Evolutionary conservation across 148 eudicot genomes (phyloP).

Genomic region (Chenopodium berlandieri): DNA sequence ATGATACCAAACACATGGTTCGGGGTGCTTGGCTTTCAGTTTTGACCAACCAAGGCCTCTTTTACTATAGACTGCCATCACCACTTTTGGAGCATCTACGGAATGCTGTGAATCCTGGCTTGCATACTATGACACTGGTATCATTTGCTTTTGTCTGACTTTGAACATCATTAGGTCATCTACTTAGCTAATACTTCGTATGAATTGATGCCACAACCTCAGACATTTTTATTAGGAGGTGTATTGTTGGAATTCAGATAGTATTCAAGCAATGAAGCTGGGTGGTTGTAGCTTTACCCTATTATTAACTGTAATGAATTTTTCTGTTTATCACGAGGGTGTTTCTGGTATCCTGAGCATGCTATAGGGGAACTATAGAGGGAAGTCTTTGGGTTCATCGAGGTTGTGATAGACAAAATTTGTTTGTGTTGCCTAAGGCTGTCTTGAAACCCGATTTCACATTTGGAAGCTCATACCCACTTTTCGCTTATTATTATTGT

Average conservation of each 20-base stretch:
- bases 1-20: slow-evolving; percentile 69
- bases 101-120: slow-evolving; percentile 30
- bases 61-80: slow-evolving; percentile 76
- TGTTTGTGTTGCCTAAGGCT: background rate
- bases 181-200: background rate
- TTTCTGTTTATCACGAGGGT: background rate
- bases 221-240: background rate
- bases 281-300: background rate
- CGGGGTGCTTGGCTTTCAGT: slow-evolving; percentile 74
- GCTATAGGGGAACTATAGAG: background rate
- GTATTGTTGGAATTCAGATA: background rate
- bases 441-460: background rate
- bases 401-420: background rate
- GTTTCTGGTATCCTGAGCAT: no score
- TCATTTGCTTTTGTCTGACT: slow-evolving; percentile 2
- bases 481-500: slow-evolving; percentile 15
- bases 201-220: background rate
- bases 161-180: background rate
- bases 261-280: background rate
- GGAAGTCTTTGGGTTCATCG: background rate
- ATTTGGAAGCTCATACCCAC: background rate
- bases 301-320: no score
- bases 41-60: slow-evolving; percentile 51
- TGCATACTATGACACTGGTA: slow-evolving; percentile 45
- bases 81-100: slow-evolving; percentile 70